A percentile compares a stretch with the other conserved stretches of the same genome.
These are phyloP conservation scores for Hymenoscyphus repandus DNA, from an alignment of 2,329 filamentous ascomycete genomes.

Conservation along the genomic window DNA sequence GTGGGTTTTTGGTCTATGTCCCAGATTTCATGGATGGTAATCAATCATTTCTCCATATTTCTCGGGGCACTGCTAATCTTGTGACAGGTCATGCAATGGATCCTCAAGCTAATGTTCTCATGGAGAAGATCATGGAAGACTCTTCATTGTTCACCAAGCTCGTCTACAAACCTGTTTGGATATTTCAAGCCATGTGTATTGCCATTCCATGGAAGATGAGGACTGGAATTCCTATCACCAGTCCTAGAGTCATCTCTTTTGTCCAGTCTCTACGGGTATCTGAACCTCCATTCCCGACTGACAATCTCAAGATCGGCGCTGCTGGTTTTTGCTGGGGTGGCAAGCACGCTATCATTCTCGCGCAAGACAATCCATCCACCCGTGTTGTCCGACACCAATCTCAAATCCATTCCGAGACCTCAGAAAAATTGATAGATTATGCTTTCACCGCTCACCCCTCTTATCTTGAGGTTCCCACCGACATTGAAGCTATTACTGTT, in stretches of 20 bases:
- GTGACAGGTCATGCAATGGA: slow-evolving; percentile 13
- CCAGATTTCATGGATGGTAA: slow-evolving; percentile 48
- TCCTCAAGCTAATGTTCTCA: slow-evolving; percentile 8
- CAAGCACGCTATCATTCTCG: slow-evolving; percentile 45
- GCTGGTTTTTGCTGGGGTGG: slow-evolving; percentile 63
- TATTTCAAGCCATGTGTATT: slow-evolving; percentile 39
- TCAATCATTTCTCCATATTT: neutral
- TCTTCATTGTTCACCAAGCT: slow-evolving; percentile 17
- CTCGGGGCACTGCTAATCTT: neutral
- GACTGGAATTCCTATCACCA: slow-evolving; percentile 25
- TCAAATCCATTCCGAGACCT: slow-evolving; percentile 4
- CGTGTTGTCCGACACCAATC: slow-evolving; percentile 16
- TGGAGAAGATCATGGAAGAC: slow-evolving; percentile 4
- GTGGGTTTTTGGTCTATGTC: slow-evolving; percentile 40
- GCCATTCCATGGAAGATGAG: slow-evolving; percentile 24
- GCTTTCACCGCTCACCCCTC: slow-evolving; percentile 48
- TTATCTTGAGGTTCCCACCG: slow-evolving; percentile 39
- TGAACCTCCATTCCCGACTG: slow-evolving; percentile 20
- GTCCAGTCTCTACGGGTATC: slow-evolving; percentile 33
- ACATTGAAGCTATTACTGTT: slow-evolving; percentile 36
- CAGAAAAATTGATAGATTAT: slow-evolving; percentile 39
- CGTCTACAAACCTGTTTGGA: slow-evolving; percentile 31
- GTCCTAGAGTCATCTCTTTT: slow-evolving; percentile 35
- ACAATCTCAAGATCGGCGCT: slow-evolving; percentile 41
- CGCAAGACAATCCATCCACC: slow-evolving; percentile 33